Base-by-base conservation (phyloP, 164 flowering plant genomes). In the Euptelea pleiosperma region DNA sequence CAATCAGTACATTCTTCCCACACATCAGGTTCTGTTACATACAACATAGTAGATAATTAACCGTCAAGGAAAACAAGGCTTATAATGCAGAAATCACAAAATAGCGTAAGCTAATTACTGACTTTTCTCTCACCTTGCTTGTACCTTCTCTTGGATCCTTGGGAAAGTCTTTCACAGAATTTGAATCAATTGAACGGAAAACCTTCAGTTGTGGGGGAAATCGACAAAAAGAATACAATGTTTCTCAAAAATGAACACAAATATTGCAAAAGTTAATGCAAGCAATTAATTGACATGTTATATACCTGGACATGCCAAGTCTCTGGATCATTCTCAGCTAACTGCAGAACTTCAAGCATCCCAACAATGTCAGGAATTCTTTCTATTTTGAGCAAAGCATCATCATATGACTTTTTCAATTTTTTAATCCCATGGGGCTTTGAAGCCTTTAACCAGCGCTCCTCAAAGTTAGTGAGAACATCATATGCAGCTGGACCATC, bases 401-500 rank as follows among this genome's bases (percentile, higher is more conserved):
- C 98, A 77, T 86, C 98, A 62, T 71, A 64, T 49, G 93, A 77
- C 14, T 21, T 70, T 54, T 81, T 92, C 56, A 92, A 48, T 44
- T 89, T 92, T 50, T 77, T 78, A 8, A 87, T 65, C 8, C 96
- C 96, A 26, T 59, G 78, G 12, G 85, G 92, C 72, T 84, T 89
- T 50, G 97, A 63, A 55, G 92, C 89, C 75, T 78, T 86, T 1
- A 61, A 21, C 98, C 98, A 93, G 0, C 97, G 82, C 58, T 93
- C 94, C 69, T 87, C 85, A 73, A 89, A 93, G 76, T 93, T 93
- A 42, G 85, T 81, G 60, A 92, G 76, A 42, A 92, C 77, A 60
- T 92, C 98, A 71, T 92, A 92, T 31, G 96, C 98, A 36, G 98
- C 98, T 6, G 98, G 98, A 35, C 98, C 96, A 77, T 89, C 95